phyloP scores from a whole-genome alignment of 2,329 filamentous ascomycete species.

The Pestalotiopsis sp. region DNA sequence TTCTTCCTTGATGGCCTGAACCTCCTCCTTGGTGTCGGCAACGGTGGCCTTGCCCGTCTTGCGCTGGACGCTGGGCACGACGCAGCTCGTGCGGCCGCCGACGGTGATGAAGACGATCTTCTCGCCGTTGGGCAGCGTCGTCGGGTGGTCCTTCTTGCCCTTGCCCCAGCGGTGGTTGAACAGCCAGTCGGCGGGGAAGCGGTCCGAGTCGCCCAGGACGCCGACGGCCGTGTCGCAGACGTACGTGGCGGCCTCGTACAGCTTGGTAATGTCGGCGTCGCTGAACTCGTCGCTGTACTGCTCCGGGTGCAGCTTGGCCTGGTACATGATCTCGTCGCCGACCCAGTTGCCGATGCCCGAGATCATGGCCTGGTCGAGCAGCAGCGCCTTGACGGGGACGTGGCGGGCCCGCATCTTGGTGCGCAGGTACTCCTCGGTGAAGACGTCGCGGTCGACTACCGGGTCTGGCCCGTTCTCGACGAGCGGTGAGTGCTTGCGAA shows the following conservation, averaged over 20 bases:
- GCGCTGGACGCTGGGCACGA: slow-evolving; percentile 84
- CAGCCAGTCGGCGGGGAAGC: slow-evolving; percentile 86
- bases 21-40: slow-evolving; percentile 43
- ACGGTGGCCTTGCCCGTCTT: slow-evolving; percentile 58
- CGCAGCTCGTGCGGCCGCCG: slow-evolving; percentile 87
- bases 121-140: slow-evolving; percentile 78
- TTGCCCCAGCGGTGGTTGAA: slow-evolving; percentile 91
- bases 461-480: slow-evolving; percentile 95
- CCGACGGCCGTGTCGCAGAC: slow-evolving; percentile 83
- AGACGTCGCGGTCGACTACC: slow-evolving; percentile 75
- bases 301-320: slow-evolving; percentile 87
- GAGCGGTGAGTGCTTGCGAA: slow-evolving; percentile 76
- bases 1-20: slow-evolving; percentile 9
- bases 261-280: slow-evolving; percentile 68
- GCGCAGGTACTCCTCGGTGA: slow-evolving; percentile 78
- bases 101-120: slow-evolving; percentile 87
- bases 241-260: slow-evolving; percentile 75
- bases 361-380: slow-evolving; percentile 86
- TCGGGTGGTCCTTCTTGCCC: slow-evolving; percentile 72
- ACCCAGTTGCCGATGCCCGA: slow-evolving; percentile 98
- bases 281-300: slow-evolving; percentile 86
- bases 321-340: slow-evolving; percentile 89
- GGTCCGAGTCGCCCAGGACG: slow-evolving; percentile 76
- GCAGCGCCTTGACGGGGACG: slow-evolving; percentile 85
- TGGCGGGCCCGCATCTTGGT: slow-evolving; percentile 73